Evolutionary conservation across 106 monocot species (phyloP).

Genomic region (Triglochin maritima): DNA sequence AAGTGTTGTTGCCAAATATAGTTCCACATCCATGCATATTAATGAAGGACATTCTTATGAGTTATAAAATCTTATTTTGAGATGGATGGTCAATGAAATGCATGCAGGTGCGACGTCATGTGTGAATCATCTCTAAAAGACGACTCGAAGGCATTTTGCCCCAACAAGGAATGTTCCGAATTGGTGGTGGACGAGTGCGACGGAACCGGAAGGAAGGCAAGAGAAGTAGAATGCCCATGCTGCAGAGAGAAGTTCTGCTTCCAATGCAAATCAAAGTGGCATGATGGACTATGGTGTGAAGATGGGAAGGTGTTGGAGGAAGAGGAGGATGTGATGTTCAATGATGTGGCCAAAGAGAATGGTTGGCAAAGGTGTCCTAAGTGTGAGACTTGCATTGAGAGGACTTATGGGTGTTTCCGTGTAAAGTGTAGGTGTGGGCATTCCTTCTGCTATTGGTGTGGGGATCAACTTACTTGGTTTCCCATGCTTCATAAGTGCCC

Average conservation of each 20-base stretch:
- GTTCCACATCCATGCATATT: too few relatives aligned
- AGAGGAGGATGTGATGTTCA: not conserved
- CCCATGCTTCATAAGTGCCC: not conserved
- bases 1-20: too few relatives aligned
- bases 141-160: not conserved
- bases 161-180: not conserved
- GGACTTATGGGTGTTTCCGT: not conserved
- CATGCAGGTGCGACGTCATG: not conserved
- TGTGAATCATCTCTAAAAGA: not conserved
- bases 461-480: not conserved
- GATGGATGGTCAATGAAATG: too few relatives aligned
- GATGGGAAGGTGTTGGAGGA: not conserved
- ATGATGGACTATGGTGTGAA: conserved; percentile 1
- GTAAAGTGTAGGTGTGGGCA: not conserved
- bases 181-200: not conserved
- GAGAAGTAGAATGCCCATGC: not conserved
- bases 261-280: not conserved
- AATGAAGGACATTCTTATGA: too few relatives aligned
- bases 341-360: not conserved
- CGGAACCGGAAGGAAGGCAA: not conserved
- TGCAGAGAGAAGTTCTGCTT: not conserved
- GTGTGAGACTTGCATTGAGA: not conserved
- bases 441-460: conserved; percentile 1
- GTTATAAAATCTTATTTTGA: too few relatives aligned
- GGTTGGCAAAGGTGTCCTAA: conserved; percentile 2